phyloP scores from a whole-genome alignment of 2,329 filamentous ascomycete genomes.

The Venturia aucupariae region DNA sequence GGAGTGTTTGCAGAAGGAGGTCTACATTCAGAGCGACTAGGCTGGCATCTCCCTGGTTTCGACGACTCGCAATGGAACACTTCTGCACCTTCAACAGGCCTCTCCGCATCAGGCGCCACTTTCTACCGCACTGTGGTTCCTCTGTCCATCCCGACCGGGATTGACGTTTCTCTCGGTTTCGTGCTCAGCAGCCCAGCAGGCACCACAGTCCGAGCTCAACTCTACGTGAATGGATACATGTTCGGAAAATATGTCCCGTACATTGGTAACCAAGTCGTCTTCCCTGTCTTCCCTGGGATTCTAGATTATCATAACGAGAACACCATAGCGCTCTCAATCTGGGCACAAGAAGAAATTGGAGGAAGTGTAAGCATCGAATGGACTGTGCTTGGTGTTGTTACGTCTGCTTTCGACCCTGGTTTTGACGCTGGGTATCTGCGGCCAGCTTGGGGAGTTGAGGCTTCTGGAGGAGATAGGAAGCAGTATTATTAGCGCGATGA shows the following conservation, averaged over 20 bases:
- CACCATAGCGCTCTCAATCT: slow-evolving; percentile 48
- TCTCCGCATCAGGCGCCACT: slow-evolving; percentile 42
- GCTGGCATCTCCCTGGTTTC: slow-evolving; percentile 51
- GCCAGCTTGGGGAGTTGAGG: background rate
- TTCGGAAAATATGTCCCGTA: slow-evolving; percentile 51
- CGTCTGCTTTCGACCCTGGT: background rate
- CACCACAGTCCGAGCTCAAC: slow-evolving; percentile 41
- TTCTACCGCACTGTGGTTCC: slow-evolving; percentile 47
- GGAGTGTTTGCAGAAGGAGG: slow-evolving; percentile 62
- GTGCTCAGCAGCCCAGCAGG: slow-evolving; percentile 38
- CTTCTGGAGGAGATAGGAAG: background rate
- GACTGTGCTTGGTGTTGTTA: background rate
- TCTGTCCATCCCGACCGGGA: slow-evolving; percentile 40
- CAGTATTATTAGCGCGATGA: background rate
- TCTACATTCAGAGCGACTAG: slow-evolving; percentile 52
- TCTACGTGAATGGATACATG: slow-evolving; percentile 53
- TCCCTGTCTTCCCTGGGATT: slow-evolving; percentile 51
- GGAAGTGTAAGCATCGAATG: background rate
- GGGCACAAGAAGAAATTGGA: slow-evolving; percentile 43
- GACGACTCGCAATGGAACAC: slow-evolving; percentile 38
- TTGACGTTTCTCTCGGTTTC: slow-evolving; percentile 51
- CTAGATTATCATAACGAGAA: slow-evolving; percentile 51
- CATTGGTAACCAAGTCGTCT: slow-evolving; percentile 53
- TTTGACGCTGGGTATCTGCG: background rate
- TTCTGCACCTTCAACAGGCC: slow-evolving; percentile 29